Conservation (phyloP, 805 yeast genomes). For the Metschnikowia colocasiae region DNA sequence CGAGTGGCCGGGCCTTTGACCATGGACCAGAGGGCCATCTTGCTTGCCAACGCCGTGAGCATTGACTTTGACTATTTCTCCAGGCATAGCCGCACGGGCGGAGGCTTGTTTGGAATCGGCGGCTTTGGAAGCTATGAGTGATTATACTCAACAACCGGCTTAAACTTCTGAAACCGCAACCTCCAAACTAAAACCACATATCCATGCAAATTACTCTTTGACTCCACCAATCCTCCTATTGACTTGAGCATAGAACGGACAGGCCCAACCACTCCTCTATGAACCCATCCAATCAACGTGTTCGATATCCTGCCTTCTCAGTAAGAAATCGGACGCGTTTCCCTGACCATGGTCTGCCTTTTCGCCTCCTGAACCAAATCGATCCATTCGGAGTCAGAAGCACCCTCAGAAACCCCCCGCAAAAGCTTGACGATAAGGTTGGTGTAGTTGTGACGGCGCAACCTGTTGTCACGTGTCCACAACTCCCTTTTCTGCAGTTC, state of each 20-base stretch:
- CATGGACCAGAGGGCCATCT: constrained; percentile 78
- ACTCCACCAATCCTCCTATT: too few relatives aligned
- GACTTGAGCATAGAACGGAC: too few relatives aligned
- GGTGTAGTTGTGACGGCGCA: constrained; percentile 52
- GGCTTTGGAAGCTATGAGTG: constrained; percentile 28
- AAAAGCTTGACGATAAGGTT: constrained; percentile 47
- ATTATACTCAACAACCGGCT: too few relatives aligned
- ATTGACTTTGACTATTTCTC: constrained; percentile 96
- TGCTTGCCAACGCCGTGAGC: constrained; percentile 84
- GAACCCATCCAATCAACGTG: too few relatives aligned
- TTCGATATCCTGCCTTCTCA: too few relatives aligned
- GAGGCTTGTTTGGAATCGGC: constrained; percentile 30
- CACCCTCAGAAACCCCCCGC: constrained; percentile 35
- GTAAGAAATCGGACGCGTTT: background rate
- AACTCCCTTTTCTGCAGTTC: constrained; percentile 47
- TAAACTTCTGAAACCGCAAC: too few relatives aligned
- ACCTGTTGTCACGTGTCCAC: constrained; percentile 53
- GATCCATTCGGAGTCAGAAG: constrained; percentile 40
- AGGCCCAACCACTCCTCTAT: too few relatives aligned
- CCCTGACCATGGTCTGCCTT: constrained; percentile 12
- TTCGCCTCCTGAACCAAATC: constrained; percentile 25
- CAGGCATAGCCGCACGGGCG: constrained; percentile 68
- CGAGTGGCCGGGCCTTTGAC: constrained; percentile 52
- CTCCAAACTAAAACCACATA: too few relatives aligned
- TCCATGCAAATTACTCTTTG: too few relatives aligned